Conservation (phyloP, 1,139 yeast species). For the Magnusiomyces sp. region DNA sequence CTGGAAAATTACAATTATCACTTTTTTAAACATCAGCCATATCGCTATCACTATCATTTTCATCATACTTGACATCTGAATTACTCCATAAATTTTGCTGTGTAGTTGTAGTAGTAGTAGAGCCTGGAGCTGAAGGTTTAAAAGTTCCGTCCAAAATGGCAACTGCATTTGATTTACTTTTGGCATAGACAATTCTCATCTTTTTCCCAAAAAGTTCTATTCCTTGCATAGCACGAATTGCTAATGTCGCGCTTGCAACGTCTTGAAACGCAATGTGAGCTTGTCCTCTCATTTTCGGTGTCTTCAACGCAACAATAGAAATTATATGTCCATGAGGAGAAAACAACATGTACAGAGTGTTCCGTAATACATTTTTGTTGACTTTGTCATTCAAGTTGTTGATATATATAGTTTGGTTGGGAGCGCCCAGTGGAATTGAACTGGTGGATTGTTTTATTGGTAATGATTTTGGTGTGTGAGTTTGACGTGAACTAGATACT, state of each 20-base stretch:
- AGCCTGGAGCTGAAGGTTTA: slow-evolving; percentile 14
- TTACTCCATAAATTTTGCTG: not conserved
- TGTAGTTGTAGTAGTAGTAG: not conserved
- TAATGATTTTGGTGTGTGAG: not conserved
- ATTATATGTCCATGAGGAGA: slow-evolving; percentile 62
- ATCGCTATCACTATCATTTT: slow-evolving; percentile 4
- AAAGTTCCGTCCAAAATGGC: slow-evolving; percentile 28
- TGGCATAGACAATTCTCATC: slow-evolving; percentile 44
- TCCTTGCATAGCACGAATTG: slow-evolving; percentile 44
- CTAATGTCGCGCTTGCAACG: slow-evolving; percentile 44
- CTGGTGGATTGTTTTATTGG: not conserved
- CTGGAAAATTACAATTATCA: not conserved
- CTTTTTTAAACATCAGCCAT: slow-evolving; percentile 1
- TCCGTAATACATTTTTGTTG: slow-evolving; percentile 25
- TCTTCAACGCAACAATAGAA: slow-evolving; percentile 42
- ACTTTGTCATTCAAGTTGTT: slow-evolving; percentile 61
- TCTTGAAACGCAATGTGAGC: slow-evolving; percentile 59
- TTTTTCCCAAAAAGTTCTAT: slow-evolving; percentile 49
- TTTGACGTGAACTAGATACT: not conserved
- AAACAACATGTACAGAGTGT: slow-evolving; percentile 49
- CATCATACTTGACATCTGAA: not conserved
- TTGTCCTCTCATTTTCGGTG: slow-evolving; percentile 58
- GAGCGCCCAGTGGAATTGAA: slow-evolving; percentile 17
- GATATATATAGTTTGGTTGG: slow-evolving; percentile 51
- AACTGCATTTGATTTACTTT: slow-evolving; percentile 27